Evolutionary conservation across 306 rosid genomes (phyloP).

Genomic region (Glycyrrhiza uralensis): DNA sequence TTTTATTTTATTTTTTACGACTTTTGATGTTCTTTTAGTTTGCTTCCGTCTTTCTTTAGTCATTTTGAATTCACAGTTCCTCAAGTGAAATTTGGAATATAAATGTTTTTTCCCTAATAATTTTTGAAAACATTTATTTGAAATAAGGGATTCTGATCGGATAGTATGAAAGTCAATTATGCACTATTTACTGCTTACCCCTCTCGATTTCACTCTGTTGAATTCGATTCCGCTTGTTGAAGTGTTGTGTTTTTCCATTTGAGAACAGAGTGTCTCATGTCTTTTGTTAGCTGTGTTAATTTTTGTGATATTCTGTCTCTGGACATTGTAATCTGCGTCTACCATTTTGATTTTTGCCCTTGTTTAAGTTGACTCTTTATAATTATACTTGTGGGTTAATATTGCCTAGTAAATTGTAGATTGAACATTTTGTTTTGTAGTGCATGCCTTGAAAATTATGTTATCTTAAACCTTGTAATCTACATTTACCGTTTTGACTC

Average conservation of each 20-base stretch:
- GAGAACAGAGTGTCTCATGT: background rate
- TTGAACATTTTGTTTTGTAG: background rate
- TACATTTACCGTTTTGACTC: background rate
- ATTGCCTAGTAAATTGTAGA: slow-evolving; percentile 7
- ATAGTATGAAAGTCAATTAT: background rate
- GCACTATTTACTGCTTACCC: background rate
- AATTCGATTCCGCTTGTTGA: slow-evolving; percentile 18
- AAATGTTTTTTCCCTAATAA: background rate
- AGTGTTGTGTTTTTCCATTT: background rate
- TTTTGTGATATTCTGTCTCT: background rate
- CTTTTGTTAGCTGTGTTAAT: background rate
- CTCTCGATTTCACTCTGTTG: slow-evolving; percentile 11
- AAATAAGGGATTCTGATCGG: slow-evolving; percentile 12
- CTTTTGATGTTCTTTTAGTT: background rate
- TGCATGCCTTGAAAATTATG: background rate
- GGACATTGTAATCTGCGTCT: slow-evolving; percentile 2
- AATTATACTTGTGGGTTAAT: background rate
- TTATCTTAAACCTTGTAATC: background rate
- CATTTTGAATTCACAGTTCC: background rate
- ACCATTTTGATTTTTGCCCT: background rate
- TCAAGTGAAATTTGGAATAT: background rate
- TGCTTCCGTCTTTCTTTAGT: background rate
- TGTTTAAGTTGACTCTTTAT: background rate
- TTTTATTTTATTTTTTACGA: background rate
- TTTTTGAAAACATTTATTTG: background rate